Evolutionary conservation across 2,329 filamentous ascomycete genomes (phyloP), one percentile per base, ranked within the genome.

Genomic region (Neopestalotiopsis sp.): DNA sequence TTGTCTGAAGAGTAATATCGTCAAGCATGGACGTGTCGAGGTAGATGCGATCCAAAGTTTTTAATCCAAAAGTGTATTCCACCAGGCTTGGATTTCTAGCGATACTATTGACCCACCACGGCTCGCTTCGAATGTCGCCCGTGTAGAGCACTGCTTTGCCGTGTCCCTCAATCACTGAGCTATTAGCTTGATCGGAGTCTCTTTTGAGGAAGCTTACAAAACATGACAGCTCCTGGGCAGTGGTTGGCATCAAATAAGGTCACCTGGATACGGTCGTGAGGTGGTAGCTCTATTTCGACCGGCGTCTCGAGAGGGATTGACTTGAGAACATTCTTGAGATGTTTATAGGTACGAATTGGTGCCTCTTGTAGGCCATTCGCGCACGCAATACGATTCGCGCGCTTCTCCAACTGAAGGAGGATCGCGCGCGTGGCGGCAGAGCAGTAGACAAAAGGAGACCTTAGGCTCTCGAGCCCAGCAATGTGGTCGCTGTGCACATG

Each of bases 401-500:
- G 92, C 71, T 91, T 91, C 79, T 97, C 94, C 3, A 98, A 86
- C 1, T 91, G 89, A 17, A 98, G 84, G 0, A 98, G 84, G 20
- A 98, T 90, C 78, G 94, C 91, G 71, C 89, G 88, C 0, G 95
- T 98, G 0, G 93, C 92, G 0, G 92, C 86, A 1, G 95, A 97
- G 81, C 94, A 98, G 80, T 97, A 98, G 24, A 98, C 89, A 75
- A 97, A 97, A 0, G 94, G 92, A 34, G 92, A 89, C 60, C 90
- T 88, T 67, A 95, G 85, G 13, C 86, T 88, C 74, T 97, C 94
- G 1, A 98, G 85, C 0, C 95, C 95, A 45, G 87, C 86, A 1
- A 98, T 86, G 80, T 98, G 95, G 75, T 98, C 95, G 72, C 92
- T 97, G 77, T 98, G 95, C 2, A 97, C 90, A 86, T 98, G 95